Evolutionary conservation across 768 basidiomycete species (phyloP), one percentile per base, ranked within the genome.

Genomic region (Crassisporium funariophilum): DNA sequence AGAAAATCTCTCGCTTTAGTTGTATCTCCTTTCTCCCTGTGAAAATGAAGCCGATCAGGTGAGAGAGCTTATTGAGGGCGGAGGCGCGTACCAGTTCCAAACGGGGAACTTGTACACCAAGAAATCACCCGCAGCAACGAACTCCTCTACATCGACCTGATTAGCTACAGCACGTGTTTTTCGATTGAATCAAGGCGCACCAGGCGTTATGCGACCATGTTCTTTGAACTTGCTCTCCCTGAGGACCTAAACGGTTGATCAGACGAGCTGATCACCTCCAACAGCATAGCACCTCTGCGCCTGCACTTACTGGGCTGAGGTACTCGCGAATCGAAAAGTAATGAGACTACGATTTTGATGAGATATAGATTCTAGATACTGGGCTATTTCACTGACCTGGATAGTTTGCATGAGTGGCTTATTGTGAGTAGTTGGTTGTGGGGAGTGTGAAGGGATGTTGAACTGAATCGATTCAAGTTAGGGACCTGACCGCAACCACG

Each of bases 161-260:
- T 47, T 42, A 46, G 42, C 43, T 12, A 21, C 24, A n/a, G 11
- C 22, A 57, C 57, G 54, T 53, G 56, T 56, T 33, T 13, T 25
- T 35, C 11, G 20, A 12, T 22, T 33, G 40, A 37, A 56, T 47
- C 20, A 20, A 21, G 29, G 67, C 80, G 51, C 46, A 93, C 91
- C 93, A 51, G 93, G 94, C 13, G 90, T 97, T 57, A 98, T 95
- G 44, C 95, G 80, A 5, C 97, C 97, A 60, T 95, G 91, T 68
- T 99, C 97, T 67, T 95, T 98, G 78, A 99, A 99, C 67, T 98
- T 98, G 73, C 90, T 93, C 73, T 98, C 95, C 62, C 86, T 91
- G 55, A 98, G 81, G 17, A 99, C 94, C 93, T 97, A 53, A 34
- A 55, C 51, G 68, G 62, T 51, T 61, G 59, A 64, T 68, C 65